Evolutionary conservation across 1,284 basidiomycete species (phyloP), one percentile per base, ranked within the genome.

Genomic region (Phenoliferia sp.): DNA sequence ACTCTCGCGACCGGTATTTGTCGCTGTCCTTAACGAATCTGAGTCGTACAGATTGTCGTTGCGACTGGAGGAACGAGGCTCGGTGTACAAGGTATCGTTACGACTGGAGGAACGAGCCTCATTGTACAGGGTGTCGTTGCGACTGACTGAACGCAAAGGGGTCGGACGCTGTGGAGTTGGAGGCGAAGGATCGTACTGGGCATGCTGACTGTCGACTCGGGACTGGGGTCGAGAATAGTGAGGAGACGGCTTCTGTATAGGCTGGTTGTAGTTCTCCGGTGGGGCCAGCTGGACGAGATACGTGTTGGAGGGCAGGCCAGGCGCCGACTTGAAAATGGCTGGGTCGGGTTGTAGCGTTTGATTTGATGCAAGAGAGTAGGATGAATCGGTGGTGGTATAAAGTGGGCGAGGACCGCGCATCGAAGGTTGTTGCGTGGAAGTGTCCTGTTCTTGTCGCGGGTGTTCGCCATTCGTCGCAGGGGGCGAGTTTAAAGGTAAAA

Each of bases 381-480:
- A 5, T 19, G 34, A 59, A 36, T 61, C 59, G 32, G 35, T 6
- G 6, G 59, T 35, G 15, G 5, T 26, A 15, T 35, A 35, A 15
- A 50, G 44, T 5, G 59, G 59, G 16, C 59, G 59, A 28, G 59
- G 59, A 26, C 59, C 59, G 19, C 59, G 59, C 10, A 48, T 61
- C 26, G 59, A 32, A 16, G 29, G 10, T 26, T 48, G 31, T 19
- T 50, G 59, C 28, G 29, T n/a, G n/a, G n/a, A n/a, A n/a, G n/a
- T n/a, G 16, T 39, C 34, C n/a, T 28, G 58, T 19, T 26, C 3
- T n/a, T 15, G 15, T 31, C 34, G 31, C 55, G 31, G 32, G 33
- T 19, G 57, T 12, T 59, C 5, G 19, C n/a, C 19, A 19, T n/a
- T 35, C 16, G 32, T 19, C 29, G 19, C 29, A 16, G 22, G 16